These are phyloP conservation scores for Trichoderma erinaceum DNA, from an alignment of 495 filamentous ascomycete species.

Conservation along the genomic window DNA sequence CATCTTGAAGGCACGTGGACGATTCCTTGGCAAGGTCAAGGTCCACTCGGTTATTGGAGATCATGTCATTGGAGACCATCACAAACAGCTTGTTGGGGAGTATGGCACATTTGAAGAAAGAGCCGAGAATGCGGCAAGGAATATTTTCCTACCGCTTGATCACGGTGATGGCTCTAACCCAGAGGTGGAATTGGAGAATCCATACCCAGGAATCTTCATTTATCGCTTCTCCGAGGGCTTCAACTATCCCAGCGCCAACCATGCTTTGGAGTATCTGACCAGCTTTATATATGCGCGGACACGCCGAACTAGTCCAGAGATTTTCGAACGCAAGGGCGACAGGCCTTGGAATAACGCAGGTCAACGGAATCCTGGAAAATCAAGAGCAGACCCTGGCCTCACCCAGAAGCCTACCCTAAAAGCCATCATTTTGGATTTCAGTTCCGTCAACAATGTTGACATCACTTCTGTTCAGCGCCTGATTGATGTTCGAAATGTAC, in stretches of 20 bases:
- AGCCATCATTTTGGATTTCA: conserved; percentile 92
- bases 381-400: conserved; percentile 18
- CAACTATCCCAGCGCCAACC: conserved; percentile 91
- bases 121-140: conserved; percentile 43
- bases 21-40: conserved; percentile 83
- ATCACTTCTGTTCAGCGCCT: conserved; percentile 90
- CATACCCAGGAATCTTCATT: conserved; percentile 93
- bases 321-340: conserved; percentile 64
- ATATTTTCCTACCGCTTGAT: conserved; percentile 86
- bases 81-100: conserved; percentile 23
- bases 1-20: conserved; percentile 74
- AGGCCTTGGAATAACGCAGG: conserved; percentile 96
- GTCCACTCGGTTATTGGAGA: conserved; percentile 88
- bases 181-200: conserved; percentile 65
- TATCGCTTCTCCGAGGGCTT: conserved; percentile 96
- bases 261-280: conserved; percentile 80
- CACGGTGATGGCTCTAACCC: conserved; percentile 90
- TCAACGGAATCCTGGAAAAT: conserved; percentile 42
- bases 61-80: conserved; percentile 58
- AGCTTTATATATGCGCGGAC: conserved; percentile 67
- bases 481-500: conserved; percentile 95
- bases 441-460: conserved; percentile 93
- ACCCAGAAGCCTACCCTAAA: conserved; percentile 61
- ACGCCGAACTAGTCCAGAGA: conserved; percentile 64
- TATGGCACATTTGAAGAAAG: conserved; percentile 47